phyloP scores from a whole-genome alignment of 2,329 filamentous ascomycete genomes.

The Eurotiales sp. region DNA sequence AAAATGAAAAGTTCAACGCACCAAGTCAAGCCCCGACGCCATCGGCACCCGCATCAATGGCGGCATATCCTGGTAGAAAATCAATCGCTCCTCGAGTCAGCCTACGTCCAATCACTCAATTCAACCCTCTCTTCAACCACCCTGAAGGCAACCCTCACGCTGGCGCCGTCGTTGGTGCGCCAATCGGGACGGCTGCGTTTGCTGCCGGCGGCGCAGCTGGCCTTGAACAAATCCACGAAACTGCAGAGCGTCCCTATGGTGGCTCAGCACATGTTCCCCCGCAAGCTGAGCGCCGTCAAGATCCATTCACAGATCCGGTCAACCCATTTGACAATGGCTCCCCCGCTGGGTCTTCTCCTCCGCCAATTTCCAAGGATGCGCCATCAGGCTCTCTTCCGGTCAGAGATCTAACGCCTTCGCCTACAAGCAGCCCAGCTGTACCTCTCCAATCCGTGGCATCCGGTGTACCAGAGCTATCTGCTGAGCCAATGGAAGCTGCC shows the following conservation, averaged over 20 bases:
- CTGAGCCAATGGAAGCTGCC: conserved; percentile 6
- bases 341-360: conserved; percentile 39
- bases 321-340: conserved; percentile 70
- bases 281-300: conserved; percentile 31
- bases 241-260: conserved; percentile 12
- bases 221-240: conserved; percentile 27
- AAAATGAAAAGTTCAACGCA: conserved; percentile 61
- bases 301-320: conserved; percentile 51
- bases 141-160: conserved; percentile 24
- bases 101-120: conserved; percentile 78
- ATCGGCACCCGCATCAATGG: conserved; percentile 14
- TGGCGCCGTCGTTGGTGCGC: conserved; percentile 19
- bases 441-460: not conserved
- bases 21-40: conserved; percentile 22
- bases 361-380: conserved; percentile 15
- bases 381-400: conserved; percentile 29
- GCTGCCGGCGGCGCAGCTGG: conserved; percentile 16
- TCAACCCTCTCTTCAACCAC: conserved; percentile 64
- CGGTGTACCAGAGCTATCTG: not conserved
- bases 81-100: conserved; percentile 69
- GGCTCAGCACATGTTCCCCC: conserved; percentile 35
- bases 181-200: conserved; percentile 13
- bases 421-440: conserved; percentile 7
- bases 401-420: conserved; percentile 35
- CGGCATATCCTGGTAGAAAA: conserved; percentile 30